A percentile compares a stretch with the other conserved stretches of the same genome.
Evolutionary conservation across 306 rosid species (phyloP).

Genomic region (Amphicarpaea edgeworthii): DNA sequence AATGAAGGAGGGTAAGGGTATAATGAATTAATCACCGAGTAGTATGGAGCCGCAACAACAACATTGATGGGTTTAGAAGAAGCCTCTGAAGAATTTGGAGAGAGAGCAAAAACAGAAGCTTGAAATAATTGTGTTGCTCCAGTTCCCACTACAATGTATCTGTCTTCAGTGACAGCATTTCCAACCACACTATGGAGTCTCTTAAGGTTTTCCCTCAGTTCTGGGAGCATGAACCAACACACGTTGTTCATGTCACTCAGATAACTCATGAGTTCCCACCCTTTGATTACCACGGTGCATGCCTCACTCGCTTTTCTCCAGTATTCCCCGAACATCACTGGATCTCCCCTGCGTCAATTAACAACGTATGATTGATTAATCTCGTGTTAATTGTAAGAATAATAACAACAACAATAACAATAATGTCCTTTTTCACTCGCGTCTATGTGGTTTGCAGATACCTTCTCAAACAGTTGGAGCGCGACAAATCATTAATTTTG

Average conservation of each 20-base stretch:
- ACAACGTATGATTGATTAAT: neutral
- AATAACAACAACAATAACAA: neutral
- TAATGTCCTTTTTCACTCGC: too few species aligned
- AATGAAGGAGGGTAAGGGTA: too few species aligned
- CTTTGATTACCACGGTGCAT: conserved; percentile 68
- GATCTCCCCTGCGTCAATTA: conserved; percentile 70
- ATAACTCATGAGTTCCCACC: conserved; percentile 67
- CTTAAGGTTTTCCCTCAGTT: conserved; percentile 53
- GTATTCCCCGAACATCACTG: conserved; percentile 50
- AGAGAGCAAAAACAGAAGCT: conserved; percentile 72
- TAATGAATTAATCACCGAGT: conserved; percentile 75
- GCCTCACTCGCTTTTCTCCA: conserved; percentile 68
- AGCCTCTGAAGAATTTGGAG: conserved; percentile 40
- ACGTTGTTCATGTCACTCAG: conserved; percentile 42
- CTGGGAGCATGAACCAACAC: conserved; percentile 76
- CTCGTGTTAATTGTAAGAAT: too few species aligned
- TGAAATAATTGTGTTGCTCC: conserved; percentile 82
- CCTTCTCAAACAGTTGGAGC: too few species aligned
- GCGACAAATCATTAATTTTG: too few species aligned
- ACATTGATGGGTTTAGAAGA: conserved; percentile 57
- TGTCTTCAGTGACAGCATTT: conserved; percentile 62
- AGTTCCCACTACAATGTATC: conserved; percentile 68
- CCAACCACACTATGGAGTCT: conserved; percentile 67
- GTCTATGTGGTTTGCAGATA: neutral
- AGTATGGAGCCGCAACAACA: conserved; percentile 76